Conservation (phyloP, 805 yeast species). For the Saccharomycopsis olivae region DNA sequence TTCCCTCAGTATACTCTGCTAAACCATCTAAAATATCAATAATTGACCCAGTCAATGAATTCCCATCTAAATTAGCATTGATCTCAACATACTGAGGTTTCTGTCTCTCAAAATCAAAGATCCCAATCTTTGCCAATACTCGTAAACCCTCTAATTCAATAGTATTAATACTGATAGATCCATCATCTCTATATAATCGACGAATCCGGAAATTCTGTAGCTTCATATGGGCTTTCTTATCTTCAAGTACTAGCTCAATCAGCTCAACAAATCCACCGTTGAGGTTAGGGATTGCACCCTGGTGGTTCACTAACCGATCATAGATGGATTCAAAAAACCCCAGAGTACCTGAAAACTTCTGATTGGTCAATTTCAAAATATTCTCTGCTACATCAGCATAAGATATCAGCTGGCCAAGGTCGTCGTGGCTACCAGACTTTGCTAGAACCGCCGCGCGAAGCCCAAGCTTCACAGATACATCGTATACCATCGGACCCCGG, state of each 20-base stretch:
- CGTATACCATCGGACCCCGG: constrained; percentile 54
- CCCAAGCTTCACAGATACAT: constrained; percentile 42
- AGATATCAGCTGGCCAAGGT: constrained; percentile 71
- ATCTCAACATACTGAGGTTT: constrained; percentile 66
- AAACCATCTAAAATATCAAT: constrained; percentile 40
- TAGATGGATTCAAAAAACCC: constrained; percentile 38
- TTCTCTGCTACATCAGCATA: constrained; percentile 76
- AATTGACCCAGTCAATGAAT: constrained; percentile 15
- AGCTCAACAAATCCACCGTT: constrained; percentile 34
- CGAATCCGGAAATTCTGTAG: constrained; percentile 23
- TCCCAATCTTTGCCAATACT: constrained; percentile 77
- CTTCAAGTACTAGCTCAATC: constrained; percentile 27
- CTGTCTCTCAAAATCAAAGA: constrained; percentile 80
- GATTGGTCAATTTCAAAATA: constrained; percentile 41
- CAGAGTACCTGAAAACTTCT: constrained; percentile 26
- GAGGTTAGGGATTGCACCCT: constrained; percentile 29
- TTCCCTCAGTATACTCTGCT: constrained; percentile 53
- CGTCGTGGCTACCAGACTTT: constrained; percentile 71
- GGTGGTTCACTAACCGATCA: constrained; percentile 31
- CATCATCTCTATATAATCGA: not conserved
- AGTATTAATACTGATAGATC: constrained; percentile 16
- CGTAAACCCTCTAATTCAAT: constrained; percentile 40
- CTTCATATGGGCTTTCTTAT: constrained; percentile 24
- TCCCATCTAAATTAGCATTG: constrained; percentile 41
- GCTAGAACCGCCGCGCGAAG: constrained; percentile 46